These are phyloP conservation scores for Fusarium fujikuroi DNA, from an alignment of 2,329 filamentous ascomycete species.

Conservation along the genomic window DNA sequence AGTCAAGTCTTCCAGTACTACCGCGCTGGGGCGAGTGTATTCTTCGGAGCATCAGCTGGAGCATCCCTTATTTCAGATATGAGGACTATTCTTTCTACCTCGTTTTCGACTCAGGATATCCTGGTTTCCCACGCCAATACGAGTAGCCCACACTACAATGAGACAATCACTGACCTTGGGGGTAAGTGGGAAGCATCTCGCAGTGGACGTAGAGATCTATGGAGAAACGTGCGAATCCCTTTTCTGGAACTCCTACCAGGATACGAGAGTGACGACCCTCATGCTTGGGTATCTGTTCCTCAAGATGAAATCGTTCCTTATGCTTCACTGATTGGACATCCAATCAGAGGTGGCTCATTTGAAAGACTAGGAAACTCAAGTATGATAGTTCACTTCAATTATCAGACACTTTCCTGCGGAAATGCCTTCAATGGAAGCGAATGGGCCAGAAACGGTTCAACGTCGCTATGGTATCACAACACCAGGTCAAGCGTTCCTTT, in stretches of 20 bases:
- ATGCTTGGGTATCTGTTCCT: neutral
- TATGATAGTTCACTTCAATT: neutral
- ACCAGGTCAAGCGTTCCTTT: neutral
- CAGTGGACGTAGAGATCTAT: neutral
- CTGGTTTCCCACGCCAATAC: neutral
- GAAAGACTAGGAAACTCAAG: neutral
- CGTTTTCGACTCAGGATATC: neutral
- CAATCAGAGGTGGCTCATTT: neutral
- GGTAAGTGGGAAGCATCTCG: neutral
- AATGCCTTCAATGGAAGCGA: neutral
- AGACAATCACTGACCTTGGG: neutral
- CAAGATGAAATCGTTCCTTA: neutral
- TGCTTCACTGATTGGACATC: neutral
- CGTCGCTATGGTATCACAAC: neutral
- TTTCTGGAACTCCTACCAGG: neutral
- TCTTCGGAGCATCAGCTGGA: neutral
- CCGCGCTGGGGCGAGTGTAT: rapidly evolving
- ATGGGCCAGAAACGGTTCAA: neutral
- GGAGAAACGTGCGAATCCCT: neutral
- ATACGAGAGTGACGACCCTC: rapidly evolving
- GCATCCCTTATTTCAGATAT: neutral
- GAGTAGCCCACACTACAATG: neutral
- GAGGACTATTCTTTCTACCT: neutral
- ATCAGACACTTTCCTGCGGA: neutral
- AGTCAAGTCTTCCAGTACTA: neutral